A percentile compares a stretch with the other conserved stretches of the same genome.
These are phyloP conservation scores for Diutina sp. DNA, from an alignment of 1,139 yeast species.

Conservation along the genomic window DNA sequence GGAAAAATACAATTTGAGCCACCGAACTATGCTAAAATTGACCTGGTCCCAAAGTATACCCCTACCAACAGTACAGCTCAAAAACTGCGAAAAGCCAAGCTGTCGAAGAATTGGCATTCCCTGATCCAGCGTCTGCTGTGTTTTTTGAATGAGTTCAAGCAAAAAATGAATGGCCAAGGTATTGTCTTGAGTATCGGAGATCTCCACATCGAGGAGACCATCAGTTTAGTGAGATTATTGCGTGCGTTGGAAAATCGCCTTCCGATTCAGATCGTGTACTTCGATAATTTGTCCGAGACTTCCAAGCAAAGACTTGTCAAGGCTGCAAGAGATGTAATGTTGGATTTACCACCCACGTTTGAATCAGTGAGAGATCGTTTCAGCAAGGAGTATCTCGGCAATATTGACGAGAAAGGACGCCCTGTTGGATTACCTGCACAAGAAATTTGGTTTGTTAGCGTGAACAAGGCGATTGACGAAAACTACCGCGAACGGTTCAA, in stretches of 20 bases:
- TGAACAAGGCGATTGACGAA: conserved; percentile 16
- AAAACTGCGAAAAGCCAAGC: not conserved
- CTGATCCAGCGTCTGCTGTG: conserved; percentile 3
- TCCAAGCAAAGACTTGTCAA: conserved; percentile 13
- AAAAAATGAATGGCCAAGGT: conserved; percentile 31
- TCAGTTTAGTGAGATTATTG: conserved; percentile 29
- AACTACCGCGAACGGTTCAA: conserved; percentile 16
- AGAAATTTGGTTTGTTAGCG: conserved; percentile 33
- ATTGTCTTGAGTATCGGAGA: conserved; percentile 38
- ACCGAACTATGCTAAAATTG: not conserved
- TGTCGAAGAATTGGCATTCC: not conserved
- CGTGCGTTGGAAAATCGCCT: conserved; percentile 31
- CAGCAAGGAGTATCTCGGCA: conserved; percentile 4
- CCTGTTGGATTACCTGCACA: conserved; percentile 17
- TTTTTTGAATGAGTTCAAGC: conserved; percentile 17
- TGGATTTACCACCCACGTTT: conserved; percentile 7
- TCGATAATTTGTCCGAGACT: conserved; percentile 10
- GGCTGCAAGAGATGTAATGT: conserved; percentile 14
- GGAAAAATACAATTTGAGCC: not conserved
- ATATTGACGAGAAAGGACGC: not conserved
- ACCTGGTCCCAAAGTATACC: not conserved
- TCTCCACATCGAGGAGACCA: conserved; percentile 28
- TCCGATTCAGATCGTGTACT: conserved; percentile 45
- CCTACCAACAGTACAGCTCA: not conserved
- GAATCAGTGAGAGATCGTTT: conserved; percentile 13